These are phyloP conservation scores for Diutina catenulata DNA, from an alignment of 1,139 yeast genomes.

Conservation along the genomic window DNA sequence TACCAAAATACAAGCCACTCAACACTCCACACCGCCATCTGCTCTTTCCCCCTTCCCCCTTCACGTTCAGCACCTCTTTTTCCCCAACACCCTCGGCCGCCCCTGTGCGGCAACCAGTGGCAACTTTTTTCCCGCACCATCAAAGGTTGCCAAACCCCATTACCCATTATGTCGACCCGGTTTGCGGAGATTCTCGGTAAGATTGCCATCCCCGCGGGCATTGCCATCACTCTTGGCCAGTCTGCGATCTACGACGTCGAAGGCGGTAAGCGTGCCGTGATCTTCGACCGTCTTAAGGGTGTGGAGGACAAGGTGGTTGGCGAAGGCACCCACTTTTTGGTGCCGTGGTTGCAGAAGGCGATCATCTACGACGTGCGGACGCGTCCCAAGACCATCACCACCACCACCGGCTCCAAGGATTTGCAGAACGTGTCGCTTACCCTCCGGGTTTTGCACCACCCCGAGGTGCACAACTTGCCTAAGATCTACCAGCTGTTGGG, in stretches of 20 bases:
- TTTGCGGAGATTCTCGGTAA: constrained; percentile 27
- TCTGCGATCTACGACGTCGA: constrained; percentile 82
- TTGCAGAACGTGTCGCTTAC: constrained; percentile 92
- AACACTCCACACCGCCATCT: too few relatives aligned
- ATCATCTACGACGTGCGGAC: constrained; percentile 87
- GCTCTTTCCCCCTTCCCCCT: too few relatives aligned
- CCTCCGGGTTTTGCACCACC: constrained; percentile 86
- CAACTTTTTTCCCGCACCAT: too few relatives aligned
- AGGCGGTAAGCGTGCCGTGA: constrained; percentile 93
- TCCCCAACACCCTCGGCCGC: too few relatives aligned
- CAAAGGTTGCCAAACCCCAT: too few relatives aligned
- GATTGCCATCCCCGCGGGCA: constrained; percentile 61
- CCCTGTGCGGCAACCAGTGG: too few relatives aligned
- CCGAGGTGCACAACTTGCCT: constrained; percentile 77
- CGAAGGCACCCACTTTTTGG: constrained; percentile 90
- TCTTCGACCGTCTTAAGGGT: constrained; percentile 86
- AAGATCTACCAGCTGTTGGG: constrained; percentile 85
- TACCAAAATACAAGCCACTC: too few relatives aligned
- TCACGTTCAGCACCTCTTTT: too few relatives aligned
- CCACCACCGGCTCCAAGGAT: constrained; percentile 96
- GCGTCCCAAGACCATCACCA: constrained; percentile 79
- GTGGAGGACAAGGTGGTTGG: constrained; percentile 80
- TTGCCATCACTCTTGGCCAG: constrained; percentile 55
- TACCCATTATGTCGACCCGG: constrained; percentile 14
- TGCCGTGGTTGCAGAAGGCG: constrained; percentile 95